Conservation (phyloP, 306 rosid species). For the Vachellia collinsii region DNA sequence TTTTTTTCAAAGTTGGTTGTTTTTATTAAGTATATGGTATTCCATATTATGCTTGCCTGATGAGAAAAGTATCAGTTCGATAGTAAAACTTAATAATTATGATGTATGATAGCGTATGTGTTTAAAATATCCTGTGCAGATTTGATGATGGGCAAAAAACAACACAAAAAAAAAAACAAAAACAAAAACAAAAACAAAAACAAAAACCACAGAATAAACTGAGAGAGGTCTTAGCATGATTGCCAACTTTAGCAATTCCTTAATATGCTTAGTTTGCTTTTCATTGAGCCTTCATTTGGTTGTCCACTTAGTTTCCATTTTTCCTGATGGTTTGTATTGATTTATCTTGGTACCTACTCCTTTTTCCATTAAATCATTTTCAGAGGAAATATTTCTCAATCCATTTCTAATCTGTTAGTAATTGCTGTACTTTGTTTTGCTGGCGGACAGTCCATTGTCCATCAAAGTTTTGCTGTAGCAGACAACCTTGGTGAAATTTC, state of each 20-base stretch:
- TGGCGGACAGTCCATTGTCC: constrained; percentile 74
- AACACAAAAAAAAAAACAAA: too few species aligned
- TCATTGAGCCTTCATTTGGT: background rate
- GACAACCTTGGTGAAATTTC: constrained; percentile 95
- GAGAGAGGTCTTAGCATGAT: constrained; percentile 1
- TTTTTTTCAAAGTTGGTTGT: constrained; percentile 1
- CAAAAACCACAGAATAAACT: background rate
- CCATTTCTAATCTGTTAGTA: constrained; percentile 3
- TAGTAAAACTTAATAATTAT: too few species aligned
- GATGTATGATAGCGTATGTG: background rate
- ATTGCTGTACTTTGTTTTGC: constrained; percentile 32
- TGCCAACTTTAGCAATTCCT: constrained; percentile 6
- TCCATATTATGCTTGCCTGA: too few species aligned
- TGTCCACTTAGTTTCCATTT: background rate
- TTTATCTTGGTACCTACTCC: constrained; percentile 3
- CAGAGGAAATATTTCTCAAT: background rate
- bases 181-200: too few species aligned
- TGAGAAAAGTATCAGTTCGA: too few species aligned
- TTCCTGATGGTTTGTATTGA: constrained; percentile 10
- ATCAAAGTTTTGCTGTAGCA: constrained; percentile 84
- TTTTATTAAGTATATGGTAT: background rate
- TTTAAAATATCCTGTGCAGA: background rate
- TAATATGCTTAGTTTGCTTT: constrained; percentile 6
- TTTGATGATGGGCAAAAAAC: background rate
- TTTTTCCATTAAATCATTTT: background rate